Percentiles rank a stretch among this genome's conserved stretches.
Conservation (phyloP, 306 rosid species). For the Cucurbita pepo region DNA sequence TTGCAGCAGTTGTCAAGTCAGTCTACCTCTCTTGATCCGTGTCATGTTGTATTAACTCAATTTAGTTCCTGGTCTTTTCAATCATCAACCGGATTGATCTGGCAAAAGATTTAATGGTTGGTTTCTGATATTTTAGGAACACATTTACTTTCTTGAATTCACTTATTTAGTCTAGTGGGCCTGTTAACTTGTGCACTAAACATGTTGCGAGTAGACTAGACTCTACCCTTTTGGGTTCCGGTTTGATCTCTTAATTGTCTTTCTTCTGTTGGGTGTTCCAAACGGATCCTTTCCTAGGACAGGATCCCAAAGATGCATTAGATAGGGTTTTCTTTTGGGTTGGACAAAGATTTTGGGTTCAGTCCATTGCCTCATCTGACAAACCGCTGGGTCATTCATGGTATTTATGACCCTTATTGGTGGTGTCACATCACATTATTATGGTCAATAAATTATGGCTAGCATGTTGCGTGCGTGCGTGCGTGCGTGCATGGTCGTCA, state of each 20-base stretch:
- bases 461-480: not conserved
- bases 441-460: not conserved
- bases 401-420: not conserved
- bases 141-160: conserved; percentile 22
- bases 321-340: not conserved
- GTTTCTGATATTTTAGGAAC: conserved; percentile 30
- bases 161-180: conserved; percentile 33
- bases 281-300: conserved; percentile 1
- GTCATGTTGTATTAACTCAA: conserved; percentile 78
- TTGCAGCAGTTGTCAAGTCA: conserved; percentile 93
- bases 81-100: conserved; percentile 63
- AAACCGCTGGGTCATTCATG: not conserved
- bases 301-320: not conserved
- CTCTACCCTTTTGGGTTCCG: not conserved
- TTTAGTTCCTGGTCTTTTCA: conserved; percentile 71
- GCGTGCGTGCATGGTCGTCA: not conserved
- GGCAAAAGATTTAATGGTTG: conserved; percentile 44
- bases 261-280: not conserved
- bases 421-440: not conserved
- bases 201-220: not conserved
- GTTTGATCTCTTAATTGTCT: not conserved
- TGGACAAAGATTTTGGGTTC: not conserved
- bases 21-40: conserved; percentile 62
- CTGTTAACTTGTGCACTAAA: conserved; percentile 8
- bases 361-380: not conserved